These are phyloP conservation scores for Daldinia vernicosa DNA, from an alignment of 495 filamentous ascomycete species.

Conservation along the genomic window DNA sequence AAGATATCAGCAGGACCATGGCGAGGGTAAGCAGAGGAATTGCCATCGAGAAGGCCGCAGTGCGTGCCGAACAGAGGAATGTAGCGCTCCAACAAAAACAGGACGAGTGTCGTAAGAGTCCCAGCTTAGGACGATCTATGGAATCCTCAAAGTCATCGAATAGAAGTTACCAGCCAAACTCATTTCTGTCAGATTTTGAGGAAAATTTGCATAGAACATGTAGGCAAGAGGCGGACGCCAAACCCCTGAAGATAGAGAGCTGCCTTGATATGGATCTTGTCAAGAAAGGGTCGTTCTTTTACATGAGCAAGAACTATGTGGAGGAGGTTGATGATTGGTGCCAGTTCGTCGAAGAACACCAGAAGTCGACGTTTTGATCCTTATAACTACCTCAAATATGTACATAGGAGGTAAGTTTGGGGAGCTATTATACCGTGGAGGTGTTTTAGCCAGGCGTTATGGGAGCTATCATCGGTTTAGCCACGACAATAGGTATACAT, in stretches of 20 bases:
- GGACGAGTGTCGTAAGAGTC: neutral
- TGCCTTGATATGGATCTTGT: conserved; percentile 28
- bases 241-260: conserved; percentile 11
- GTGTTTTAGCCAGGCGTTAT: neutral
- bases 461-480: neutral
- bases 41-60: conserved; percentile 18
- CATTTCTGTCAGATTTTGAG: neutral
- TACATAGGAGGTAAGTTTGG: neutral
- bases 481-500: neutral
- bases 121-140: neutral
- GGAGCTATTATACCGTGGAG: neutral
- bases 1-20: neutral
- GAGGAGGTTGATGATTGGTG: conserved; percentile 22
- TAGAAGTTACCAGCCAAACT: neutral
- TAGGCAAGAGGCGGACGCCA: neutral
- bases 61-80: conserved; percentile 11
- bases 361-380: conserved; percentile 17
- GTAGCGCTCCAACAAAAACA: neutral
- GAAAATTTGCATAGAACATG: neutral
- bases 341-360: conserved; percentile 13
- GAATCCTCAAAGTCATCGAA: neutral
- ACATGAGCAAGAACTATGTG: conserved; percentile 19
- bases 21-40: conserved; percentile 5
- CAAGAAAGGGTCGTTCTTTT: conserved; percentile 21
- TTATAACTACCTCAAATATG: neutral